These are phyloP conservation scores for Amanita exitialis DNA, from an alignment of 768 basidiomycete species.

Conservation along the genomic window DNA sequence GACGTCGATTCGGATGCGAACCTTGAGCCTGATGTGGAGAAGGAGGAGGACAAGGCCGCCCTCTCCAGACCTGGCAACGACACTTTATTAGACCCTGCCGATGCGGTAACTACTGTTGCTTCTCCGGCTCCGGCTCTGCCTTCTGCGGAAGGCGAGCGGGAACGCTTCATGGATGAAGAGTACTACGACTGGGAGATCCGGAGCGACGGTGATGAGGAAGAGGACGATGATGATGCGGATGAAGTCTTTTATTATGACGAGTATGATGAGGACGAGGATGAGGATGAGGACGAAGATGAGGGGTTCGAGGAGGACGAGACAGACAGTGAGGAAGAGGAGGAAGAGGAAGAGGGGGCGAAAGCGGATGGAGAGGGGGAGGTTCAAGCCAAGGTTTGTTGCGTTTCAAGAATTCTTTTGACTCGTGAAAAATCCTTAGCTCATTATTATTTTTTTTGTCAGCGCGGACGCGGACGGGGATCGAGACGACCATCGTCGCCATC, in stretches of 20 bases:
- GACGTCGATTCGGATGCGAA: neutral
- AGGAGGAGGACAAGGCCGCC: neutral
- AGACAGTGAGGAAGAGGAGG: neutral
- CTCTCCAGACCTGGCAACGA: neutral
- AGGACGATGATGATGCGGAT: constrained; percentile 7
- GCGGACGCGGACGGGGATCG: neutral
- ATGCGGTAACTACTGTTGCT: neutral
- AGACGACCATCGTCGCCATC: neutral
- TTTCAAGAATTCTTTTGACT: too few species aligned
- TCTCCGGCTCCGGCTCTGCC: neutral
- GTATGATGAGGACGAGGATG: constrained; percentile 11
- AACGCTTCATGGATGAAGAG: constrained; percentile 14
- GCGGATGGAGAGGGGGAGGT: neutral
- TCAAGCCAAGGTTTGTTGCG: neutral
- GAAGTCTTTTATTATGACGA: constrained; percentile 6
- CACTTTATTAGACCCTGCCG: neutral
- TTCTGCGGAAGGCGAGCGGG: constrained; percentile 2
- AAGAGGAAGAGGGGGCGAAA: constrained; percentile 10
- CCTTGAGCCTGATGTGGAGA: neutral
- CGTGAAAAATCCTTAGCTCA: neutral
- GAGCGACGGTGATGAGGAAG: constrained; percentile 11
- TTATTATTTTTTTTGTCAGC: neutral
- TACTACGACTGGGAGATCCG: constrained; percentile 14
- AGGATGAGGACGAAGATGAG: constrained; percentile 10
- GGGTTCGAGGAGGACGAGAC: constrained; percentile 12